Evolutionary conservation across 1,284 basidiomycete species (phyloP), one percentile per base, ranked within the genome.

Genomic region (Sphagnurus paluster): DNA sequence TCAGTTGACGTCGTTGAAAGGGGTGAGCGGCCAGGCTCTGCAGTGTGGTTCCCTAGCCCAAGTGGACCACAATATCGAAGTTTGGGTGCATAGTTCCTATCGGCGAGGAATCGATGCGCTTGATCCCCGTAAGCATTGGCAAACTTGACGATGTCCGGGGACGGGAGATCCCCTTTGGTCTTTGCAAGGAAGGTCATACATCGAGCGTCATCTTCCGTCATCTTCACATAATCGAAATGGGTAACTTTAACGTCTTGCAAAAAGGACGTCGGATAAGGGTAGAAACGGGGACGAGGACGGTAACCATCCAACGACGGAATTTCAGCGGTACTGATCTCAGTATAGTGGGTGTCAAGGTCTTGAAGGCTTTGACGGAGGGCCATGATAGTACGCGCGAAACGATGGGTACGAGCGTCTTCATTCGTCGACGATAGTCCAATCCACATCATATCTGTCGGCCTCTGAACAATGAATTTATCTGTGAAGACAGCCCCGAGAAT

Each of bases 401-500:
- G 29, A 35, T 29, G 30, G 30, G 48, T 39, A 30, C 34, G 43
- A 6, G 37, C 23, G 26, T 55, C 54, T 24, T 50, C 48, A 3
- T 42, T 41, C 20, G 44, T 24, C 25, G 35, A 41, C 26, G 41
- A 45, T 10, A 42, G 17, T 30, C 56, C 58, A 32, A 55, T 29
- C 57, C 58, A 57, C 5, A 57, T 37, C 36, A 54, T 53, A 47
- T 63, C 58, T 5, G 63, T 63, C 11, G 65, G 54, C 5, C 51
- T 56, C 48, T 65, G 64, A 20, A 59, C 56, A 14, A 66, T 57
- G 11, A 55, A 35, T 30, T 46, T 45, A 34, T 60, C 56, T 5
- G 59, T 54, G 46, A 56, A 57, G 25, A 67, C 54, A 26, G 53
- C 62, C 19, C 63, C 65, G 2, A 58, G 47, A 26, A 66, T 44